Percentiles rank a stretch among this genome's conserved stretches.
Evolutionary conservation across 2,329 filamentous ascomycete species (phyloP).

Genomic region (Aureobasidium subglaciale): DNA sequence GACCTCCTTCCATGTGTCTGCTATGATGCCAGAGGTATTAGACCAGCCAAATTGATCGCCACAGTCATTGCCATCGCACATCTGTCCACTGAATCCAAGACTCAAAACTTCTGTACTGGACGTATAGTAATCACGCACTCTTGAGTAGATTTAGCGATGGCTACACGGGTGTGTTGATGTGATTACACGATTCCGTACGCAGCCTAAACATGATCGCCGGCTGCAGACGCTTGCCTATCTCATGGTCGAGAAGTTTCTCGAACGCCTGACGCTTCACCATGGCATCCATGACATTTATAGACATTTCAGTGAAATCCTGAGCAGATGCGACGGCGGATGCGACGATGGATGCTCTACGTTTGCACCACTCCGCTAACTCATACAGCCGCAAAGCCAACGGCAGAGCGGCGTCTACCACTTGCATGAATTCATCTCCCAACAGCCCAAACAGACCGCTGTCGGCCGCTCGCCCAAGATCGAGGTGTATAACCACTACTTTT

Average conservation of each 20-base stretch:
- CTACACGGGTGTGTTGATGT: background rate
- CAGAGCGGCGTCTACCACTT: constrained; percentile 15
- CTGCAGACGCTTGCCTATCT: background rate
- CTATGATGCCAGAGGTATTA: no score
- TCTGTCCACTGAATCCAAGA: no score
- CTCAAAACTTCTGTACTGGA: no score
- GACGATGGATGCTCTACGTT: background rate
- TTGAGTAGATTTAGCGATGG: no score
- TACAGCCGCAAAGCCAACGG: constrained; percentile 1
- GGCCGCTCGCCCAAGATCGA: background rate
- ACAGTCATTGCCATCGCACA: no score
- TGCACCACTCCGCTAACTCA: background rate
- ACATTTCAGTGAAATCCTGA: background rate
- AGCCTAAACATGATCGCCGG: constrained; percentile 10
- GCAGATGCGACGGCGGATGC: background rate
- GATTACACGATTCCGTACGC: constrained; percentile 4
- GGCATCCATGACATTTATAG: constrained; percentile 1
- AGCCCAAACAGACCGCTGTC: constrained; percentile 15
- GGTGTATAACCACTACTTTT: constrained; percentile 12
- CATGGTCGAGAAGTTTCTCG: background rate
- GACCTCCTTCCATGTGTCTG: no score
- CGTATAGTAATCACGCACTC: no score
- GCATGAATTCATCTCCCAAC: constrained; percentile 15
- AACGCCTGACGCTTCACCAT: constrained; percentile 1
- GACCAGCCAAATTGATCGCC: no score